Percentiles rank a stretch among this genome's conserved stretches.
phyloP scores from a whole-genome alignment of 495 filamentous ascomycete genomes.

The Penicillium salamii region DNA sequence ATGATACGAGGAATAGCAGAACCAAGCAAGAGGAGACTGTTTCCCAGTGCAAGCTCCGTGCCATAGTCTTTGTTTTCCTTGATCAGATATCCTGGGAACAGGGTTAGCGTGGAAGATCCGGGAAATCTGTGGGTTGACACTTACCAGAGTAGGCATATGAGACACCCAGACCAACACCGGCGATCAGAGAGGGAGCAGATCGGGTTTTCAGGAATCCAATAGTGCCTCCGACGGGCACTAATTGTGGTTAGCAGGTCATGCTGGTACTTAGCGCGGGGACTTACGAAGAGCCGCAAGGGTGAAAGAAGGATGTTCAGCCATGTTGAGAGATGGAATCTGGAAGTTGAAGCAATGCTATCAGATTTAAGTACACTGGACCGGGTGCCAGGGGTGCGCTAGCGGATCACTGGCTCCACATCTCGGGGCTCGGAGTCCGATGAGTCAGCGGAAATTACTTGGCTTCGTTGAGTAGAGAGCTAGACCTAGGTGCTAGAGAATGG shows the following conservation, averaged over 20 bases:
- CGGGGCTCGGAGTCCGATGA: too few relatives aligned
- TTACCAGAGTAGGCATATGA: conserved; percentile 17
- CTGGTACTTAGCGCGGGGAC: neutral
- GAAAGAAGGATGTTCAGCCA: conserved; percentile 21
- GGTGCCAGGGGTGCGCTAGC: too few relatives aligned
- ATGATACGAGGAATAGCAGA: conserved; percentile 15
- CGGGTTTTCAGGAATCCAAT: conserved; percentile 12
- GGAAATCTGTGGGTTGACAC: neutral
- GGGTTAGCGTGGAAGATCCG: neutral
- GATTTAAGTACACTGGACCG: too few relatives aligned
- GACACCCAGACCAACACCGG: conserved; percentile 12
- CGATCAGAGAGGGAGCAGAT: conserved; percentile 14
- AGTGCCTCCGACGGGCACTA: conserved; percentile 14
- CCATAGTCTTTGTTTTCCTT: conserved; percentile 23
- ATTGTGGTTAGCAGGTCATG: neutral
- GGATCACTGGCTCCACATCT: conserved; percentile 16
- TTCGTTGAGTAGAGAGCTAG: too few relatives aligned
- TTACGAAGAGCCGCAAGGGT: conserved; percentile 18
- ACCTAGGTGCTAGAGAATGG: too few relatives aligned
- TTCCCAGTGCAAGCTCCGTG: conserved; percentile 16
- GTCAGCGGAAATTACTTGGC: too few relatives aligned
- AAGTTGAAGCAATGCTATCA: too few relatives aligned
- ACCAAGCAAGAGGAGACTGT: conserved; percentile 12
- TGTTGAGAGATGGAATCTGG: conserved; percentile 24
- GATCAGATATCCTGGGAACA: conserved; percentile 15